Evolutionary conservation across 805 yeast species (phyloP), one percentile per base, ranked within the genome.

Genomic region (Phaffomyces opuntiae): DNA sequence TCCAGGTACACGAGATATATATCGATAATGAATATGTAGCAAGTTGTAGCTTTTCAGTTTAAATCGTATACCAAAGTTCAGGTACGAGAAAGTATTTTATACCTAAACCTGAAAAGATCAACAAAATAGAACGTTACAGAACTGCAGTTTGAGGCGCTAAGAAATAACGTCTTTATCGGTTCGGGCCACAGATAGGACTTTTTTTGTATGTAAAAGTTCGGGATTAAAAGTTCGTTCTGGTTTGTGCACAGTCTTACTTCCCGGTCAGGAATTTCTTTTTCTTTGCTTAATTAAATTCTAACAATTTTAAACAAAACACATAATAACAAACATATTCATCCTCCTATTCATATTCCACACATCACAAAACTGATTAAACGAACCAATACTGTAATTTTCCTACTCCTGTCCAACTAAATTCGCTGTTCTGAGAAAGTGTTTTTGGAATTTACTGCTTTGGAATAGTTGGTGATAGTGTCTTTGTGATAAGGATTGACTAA

Each of bases 151-250:
- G 31, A 29, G 31, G 38, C 26, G 26, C 38, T 36, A 36, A 21
- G 26, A 36, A n/a, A 16, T 16, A 41, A 35, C 43, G 43, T 34
- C 38, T 41, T 41, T 40, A 34, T 26, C 31, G 39, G 31, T 36
- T 27, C n/a, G 32, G 9, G 21, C 44, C 9, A 31, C 40, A 24
- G 34, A 13, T 7, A n/a, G n/a, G 7, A 5, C n/a, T 14, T 3
- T 13, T 29, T 31, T 13, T 14, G 11, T 13, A 35, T 19, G 14
- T 12, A 2, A 8, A 13, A 13, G 13, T 14, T 21, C 26, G 27
- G 26, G 8, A 36, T 36, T 36, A 21, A n/a, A 24, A 17, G 5
- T 14, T 32, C 16, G 7, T 21, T 21, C 16, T 32, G n/a, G 16
- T 32, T 13, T 12, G 13, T 13, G 31, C 31, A 29, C 34, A 14